phyloP scores from a whole-genome alignment of 345 rosid species.

The Psidium guajava region DNA sequence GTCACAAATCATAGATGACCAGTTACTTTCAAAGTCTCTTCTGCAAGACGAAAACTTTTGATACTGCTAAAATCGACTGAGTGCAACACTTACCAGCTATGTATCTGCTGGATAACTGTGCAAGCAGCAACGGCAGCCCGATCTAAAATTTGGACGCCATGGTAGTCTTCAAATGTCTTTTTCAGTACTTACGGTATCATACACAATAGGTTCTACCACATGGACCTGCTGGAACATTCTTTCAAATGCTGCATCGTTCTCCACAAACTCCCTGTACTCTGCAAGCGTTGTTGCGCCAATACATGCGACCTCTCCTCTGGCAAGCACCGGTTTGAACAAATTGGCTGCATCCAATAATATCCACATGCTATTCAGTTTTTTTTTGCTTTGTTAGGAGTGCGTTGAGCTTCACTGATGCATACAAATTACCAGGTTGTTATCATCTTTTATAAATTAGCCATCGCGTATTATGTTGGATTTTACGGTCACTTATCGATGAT shows the following conservation, averaged over 20 bases:
- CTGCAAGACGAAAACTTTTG: no score
- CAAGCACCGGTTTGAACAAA: conserved; percentile 84
- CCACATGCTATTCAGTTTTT: not conserved
- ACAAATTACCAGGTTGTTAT: not conserved
- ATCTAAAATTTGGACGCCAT: conserved; percentile 76
- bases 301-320: conserved; percentile 79
- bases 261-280: conserved; percentile 75
- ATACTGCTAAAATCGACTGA: not conserved
- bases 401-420: no score
- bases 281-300: conserved; percentile 87
- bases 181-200: conserved; percentile 72
- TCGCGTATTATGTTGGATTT: not conserved
- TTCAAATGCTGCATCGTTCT: conserved; percentile 87
- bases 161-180: conserved; percentile 82
- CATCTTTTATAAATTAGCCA: rapidly evolving
- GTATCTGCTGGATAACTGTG: conserved; percentile 73
- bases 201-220: conserved; percentile 81
- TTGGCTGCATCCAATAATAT: conserved; percentile 69
- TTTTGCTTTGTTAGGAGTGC: no score
- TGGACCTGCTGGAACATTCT: conserved; percentile 79
- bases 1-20: not conserved
- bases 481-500: not conserved
- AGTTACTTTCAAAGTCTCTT: not conserved
- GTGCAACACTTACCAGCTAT: conserved; percentile 46
- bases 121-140: conserved; percentile 76